Conservation (phyloP, 805 yeast species). For the Candida loeiensis region DNA sequence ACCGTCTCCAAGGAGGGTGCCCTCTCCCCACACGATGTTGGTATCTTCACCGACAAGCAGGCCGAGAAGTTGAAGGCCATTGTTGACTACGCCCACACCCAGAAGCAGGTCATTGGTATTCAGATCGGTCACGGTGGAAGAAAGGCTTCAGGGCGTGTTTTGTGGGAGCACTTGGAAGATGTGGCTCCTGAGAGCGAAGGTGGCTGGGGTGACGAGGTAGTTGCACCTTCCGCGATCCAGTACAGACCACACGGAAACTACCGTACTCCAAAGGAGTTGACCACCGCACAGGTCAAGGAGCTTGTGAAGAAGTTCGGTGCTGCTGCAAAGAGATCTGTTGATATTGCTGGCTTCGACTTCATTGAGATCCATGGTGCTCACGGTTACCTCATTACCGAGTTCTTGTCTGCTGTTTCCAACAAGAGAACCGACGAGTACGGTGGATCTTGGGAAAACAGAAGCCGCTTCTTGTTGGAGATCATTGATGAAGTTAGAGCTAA, state of each 20-base stretch:
- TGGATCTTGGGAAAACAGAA: constrained; percentile 42
- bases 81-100: constrained; percentile 46
- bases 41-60: constrained; percentile 50
- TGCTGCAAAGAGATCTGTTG: constrained; percentile 47
- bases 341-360: constrained; percentile 37
- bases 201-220: constrained; percentile 44
- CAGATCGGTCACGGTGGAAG: constrained; percentile 59
- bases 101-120: constrained; percentile 45
- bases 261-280: constrained; percentile 40
- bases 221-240: constrained; percentile 44
- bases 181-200: constrained; percentile 29
- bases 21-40: constrained; percentile 43
- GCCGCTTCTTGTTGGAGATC: constrained; percentile 41
- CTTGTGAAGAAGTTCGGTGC: constrained; percentile 40
- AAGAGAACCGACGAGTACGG: constrained; percentile 22
- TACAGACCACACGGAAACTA: constrained; percentile 27
- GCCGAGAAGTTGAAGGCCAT: constrained; percentile 38
- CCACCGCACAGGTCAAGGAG: constrained; percentile 36
- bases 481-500: constrained; percentile 38
- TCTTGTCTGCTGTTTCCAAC: constrained; percentile 24
- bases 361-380: constrained; percentile 43
- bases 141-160: constrained; percentile 34
- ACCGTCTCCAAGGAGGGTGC: constrained; percentile 41
- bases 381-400: constrained; percentile 39
- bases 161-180: constrained; percentile 26